Evolutionary conservation across 208 protist genomes (phyloP).

Genomic region (Sergeia podlipaevii): DNA sequence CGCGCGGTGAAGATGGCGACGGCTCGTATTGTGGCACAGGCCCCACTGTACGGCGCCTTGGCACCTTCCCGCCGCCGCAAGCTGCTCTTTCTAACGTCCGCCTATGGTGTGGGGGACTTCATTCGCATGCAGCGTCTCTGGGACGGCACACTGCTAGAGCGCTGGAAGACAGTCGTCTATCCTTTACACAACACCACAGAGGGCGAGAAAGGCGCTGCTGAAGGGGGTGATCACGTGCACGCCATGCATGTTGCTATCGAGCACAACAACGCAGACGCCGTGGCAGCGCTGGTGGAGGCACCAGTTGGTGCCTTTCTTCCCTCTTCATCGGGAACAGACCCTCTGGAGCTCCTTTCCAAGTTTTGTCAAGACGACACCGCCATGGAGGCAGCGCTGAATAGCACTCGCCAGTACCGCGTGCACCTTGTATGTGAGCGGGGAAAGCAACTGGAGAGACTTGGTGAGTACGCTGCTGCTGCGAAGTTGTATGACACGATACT

Average conservation of each 20-base stretch:
- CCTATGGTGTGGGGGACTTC: conserved; percentile 32
- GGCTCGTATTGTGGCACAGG: conserved; percentile 5
- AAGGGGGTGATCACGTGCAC: conserved; percentile 7
- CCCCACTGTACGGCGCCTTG: conserved; percentile 22
- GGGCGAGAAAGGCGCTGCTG: neutral
- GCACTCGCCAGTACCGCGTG: conserved; percentile 9
- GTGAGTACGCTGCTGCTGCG: conserved; percentile 4
- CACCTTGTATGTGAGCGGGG: conserved; percentile 17
- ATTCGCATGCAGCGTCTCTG: conserved; percentile 27
- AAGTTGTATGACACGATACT: no score
- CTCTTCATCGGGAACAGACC: conserved; percentile 9
- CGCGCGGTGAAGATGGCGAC: conserved; percentile 12
- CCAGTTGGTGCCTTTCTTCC: conserved; percentile 11
- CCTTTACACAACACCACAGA: conserved; percentile 2
- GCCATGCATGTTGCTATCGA: conserved; percentile 26
- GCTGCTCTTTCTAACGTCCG: conserved; percentile 30
- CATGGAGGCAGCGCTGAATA: conserved; percentile 14
- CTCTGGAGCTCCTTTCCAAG: conserved; percentile 9
- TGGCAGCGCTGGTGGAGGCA: conserved; percentile 6
- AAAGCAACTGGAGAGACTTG: conserved; percentile 4
- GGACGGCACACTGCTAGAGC: conserved; percentile 5
- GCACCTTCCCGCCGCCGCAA: conserved; percentile 9
- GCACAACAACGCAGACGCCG: conserved; percentile 7
- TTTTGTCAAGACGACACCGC: neutral
- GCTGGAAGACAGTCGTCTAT: conserved; percentile 9